Evolutionary conservation across 192 early-diverging fungal genomes (phyloP).

Genomic region (Dissophora globulifera): DNA sequence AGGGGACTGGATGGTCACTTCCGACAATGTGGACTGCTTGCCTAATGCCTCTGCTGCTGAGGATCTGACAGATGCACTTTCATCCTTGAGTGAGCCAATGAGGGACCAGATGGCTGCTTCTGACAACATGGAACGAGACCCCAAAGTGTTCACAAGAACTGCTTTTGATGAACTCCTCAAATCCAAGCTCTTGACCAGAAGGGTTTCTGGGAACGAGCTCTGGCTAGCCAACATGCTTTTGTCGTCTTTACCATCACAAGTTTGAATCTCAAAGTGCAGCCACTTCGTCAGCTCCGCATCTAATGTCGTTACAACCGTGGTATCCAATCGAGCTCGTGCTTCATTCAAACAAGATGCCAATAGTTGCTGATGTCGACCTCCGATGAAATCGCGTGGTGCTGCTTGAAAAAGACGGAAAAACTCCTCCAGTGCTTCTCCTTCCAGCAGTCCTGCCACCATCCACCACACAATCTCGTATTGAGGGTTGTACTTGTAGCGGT

Average conservation of each 20-base stretch:
- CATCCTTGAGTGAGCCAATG: conserved; percentile 14
- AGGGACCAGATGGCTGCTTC: conserved; percentile 7
- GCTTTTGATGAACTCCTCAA: background rate
- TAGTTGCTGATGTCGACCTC: conserved; percentile 19
- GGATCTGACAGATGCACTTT: background rate
- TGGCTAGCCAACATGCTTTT: background rate
- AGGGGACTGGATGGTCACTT: conserved; percentile 1
- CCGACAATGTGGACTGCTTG: conserved; percentile 16
- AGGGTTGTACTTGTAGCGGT: conserved; percentile 22
- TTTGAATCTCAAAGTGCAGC: conserved; percentile 23
- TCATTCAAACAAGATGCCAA: conserved; percentile 21
- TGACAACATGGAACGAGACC: conserved; percentile 6
- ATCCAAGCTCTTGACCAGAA: background rate
- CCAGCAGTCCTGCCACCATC: conserved; percentile 29
- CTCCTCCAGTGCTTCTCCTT: conserved; percentile 4
- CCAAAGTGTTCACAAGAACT: background rate
- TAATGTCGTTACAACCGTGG: background rate
- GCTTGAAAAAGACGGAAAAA: conserved; percentile 18
- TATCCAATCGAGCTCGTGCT: conserved; percentile 2
- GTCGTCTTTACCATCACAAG: background rate
- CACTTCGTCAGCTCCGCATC: conserved; percentile 14
- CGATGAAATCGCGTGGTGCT: conserved; percentile 22
- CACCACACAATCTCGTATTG: conserved; percentile 36
- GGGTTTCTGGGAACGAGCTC: conserved; percentile 4
- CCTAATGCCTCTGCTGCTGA: background rate